A percentile compares a stretch with the other conserved stretches of the same genome.
Conservation (phyloP, 768 basidiomycete species). For the Auriscalpium microsporum region DNA sequence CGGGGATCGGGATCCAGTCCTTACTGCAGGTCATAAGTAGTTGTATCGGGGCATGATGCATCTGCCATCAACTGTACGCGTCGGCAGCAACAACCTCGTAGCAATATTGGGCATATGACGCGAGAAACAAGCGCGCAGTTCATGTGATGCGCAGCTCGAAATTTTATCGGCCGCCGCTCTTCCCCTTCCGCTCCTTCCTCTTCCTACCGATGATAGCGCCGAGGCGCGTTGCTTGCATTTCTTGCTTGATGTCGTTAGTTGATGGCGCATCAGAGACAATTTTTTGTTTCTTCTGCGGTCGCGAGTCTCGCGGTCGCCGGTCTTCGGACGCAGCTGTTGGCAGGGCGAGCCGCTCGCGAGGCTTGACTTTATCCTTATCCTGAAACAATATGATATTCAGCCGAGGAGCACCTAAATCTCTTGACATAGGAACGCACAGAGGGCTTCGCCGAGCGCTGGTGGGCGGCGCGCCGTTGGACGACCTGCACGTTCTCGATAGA, state of each 20-base stretch:
- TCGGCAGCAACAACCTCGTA: too few relatives aligned
- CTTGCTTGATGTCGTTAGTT: constrained; percentile 13
- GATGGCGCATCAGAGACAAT: neutral
- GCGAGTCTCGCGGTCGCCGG: constrained; percentile 9
- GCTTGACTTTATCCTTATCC: constrained; percentile 1
- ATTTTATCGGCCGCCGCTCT: neutral
- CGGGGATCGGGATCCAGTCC: too few relatives aligned
- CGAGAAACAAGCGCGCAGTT: too few relatives aligned
- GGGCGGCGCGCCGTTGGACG: constrained; percentile 62
- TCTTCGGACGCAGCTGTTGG: constrained; percentile 10
- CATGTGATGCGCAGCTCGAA: too few relatives aligned
- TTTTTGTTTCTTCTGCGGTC: neutral
- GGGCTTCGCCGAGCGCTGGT: constrained; percentile 32
- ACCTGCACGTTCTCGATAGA: constrained; percentile 94
- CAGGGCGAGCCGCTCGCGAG: neutral
- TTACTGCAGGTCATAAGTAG: too few relatives aligned
- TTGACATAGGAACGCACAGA: constrained; percentile 17
- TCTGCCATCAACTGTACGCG: too few relatives aligned
- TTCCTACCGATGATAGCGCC: constrained; percentile 77
- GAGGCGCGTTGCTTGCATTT: constrained; percentile 33
- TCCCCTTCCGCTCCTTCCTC: constrained; percentile 55
- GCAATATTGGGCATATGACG: too few relatives aligned
- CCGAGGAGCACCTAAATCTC: constrained; percentile 1
- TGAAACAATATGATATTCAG: constrained; percentile 16
- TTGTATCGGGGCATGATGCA: too few relatives aligned